Base-by-base conservation (phyloP, 1,139 yeast species). In the Casaregolazyma suthepensis region DNA sequence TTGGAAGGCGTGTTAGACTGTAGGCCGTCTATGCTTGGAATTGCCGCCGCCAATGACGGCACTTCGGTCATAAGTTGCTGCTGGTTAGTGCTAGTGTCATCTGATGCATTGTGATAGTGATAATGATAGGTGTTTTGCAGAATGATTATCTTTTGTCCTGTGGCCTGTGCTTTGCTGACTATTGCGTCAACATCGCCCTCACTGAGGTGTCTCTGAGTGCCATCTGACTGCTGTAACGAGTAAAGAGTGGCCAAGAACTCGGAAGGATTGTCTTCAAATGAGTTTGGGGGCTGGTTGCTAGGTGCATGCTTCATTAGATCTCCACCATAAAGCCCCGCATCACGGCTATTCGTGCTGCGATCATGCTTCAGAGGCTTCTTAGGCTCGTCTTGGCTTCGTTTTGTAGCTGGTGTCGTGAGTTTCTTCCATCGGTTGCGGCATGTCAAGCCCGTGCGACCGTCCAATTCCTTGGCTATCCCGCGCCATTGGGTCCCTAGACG, bases 351-450 rank as follows among this genome's bases (percentile, higher is more conserved):
- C 17, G 13, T 35, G 40, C 17, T 35, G 17, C 17, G 40, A 15
- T 15, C 17, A 13, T 35, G 40, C 6, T 15, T 35, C 17, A 35
- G 17, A 5, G 17, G 40, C 40, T 6, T 15, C 13, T 35, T 35
- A n/a, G 75, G 37, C 72, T 66, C 38, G 3, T 55, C 74, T 73
- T 55, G 62, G 60, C 63, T 67, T 67, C 53, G 50, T 47, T 55
- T 59, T 13, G 83, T 89, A 9, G 85, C 86, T 60, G 83, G 83
- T 0, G 94, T 83, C 48, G 87, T 85, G 46, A 91, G 79, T 64
- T 87, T 88, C 60, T 97, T 77, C 96, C 96, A 91, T 56, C 96
- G 76, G 69, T 91, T 91, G 57, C 98, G 75, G 66, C 97, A 90
- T 0, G 96, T 89, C 54, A 91, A 75, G 56, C 95, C 85, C 1